These are phyloP conservation scores for Cynanchum wilfordii DNA, from an alignment of 257 asterid species.

Conservation along the genomic window DNA sequence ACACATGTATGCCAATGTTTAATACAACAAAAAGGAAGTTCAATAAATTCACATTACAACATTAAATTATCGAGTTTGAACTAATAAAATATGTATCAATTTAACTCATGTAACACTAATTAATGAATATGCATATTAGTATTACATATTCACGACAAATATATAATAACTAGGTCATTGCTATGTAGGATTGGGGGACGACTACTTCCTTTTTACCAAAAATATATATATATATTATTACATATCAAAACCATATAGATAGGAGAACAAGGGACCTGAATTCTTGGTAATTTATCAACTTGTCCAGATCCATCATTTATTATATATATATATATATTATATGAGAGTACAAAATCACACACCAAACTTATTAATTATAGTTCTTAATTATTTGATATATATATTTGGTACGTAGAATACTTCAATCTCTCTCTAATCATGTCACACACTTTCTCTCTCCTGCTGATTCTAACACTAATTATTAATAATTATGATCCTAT, in stretches of 20 bases:
- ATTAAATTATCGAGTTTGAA: no score
- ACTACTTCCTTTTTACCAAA: background rate
- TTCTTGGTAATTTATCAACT: constrained; percentile 19
- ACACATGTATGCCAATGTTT: no score
- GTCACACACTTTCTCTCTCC: constrained; percentile 1
- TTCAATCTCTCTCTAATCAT: background rate
- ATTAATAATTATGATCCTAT: constrained; percentile 1
- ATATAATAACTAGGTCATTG: no score
- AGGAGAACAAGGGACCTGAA: constrained; percentile 23
- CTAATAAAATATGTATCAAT: no score
- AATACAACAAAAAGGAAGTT: no score
- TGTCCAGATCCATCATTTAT: constrained; percentile 9
- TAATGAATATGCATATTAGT: no score
- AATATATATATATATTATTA: background rate
- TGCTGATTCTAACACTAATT: constrained; percentile 12
- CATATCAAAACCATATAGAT: constrained; percentile 1
- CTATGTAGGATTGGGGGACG: no score
- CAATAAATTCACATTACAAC: no score
- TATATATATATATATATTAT: constrained; percentile 1
- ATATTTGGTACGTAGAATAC: constrained; percentile 1
- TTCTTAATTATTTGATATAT: background rate
- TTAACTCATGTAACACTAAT: no score
- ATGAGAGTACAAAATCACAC: constrained; percentile 23
- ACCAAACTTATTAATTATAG: constrained; percentile 24
- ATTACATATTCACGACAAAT: no score